Evolutionary conservation across 148 eudicot species (phyloP).

Genomic region (Oxyria digyna): DNA sequence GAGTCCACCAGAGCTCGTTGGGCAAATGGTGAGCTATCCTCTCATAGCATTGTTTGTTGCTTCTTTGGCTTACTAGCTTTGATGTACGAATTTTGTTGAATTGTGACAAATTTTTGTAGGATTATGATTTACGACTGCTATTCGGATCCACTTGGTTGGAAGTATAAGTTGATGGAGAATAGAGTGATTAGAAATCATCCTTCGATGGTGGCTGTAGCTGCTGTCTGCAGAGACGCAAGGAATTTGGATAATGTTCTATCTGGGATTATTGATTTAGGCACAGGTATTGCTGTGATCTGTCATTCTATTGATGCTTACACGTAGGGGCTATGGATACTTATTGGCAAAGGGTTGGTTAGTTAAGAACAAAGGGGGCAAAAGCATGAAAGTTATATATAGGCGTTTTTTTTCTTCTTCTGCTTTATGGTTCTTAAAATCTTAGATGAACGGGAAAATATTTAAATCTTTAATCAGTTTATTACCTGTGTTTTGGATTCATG

Average conservation of each 20-base stretch:
- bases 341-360: too few relatives aligned
- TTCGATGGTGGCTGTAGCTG: constrained; percentile 19
- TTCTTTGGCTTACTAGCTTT: neutral
- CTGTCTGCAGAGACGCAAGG: constrained; percentile 39
- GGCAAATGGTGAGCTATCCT: constrained; percentile 36
- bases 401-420: too few relatives aligned
- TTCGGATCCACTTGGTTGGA: constrained; percentile 87
- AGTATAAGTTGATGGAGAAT: constrained; percentile 40
- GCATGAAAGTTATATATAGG: too few relatives aligned
- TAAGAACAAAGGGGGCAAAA: neutral
- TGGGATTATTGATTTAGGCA: constrained; percentile 41
- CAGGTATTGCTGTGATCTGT: constrained; percentile 30
- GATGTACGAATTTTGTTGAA: neutral
- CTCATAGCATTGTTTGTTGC: neutral
- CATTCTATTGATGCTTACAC: neutral
- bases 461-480: neutral
- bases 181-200: constrained; percentile 24
- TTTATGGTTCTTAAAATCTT: too few relatives aligned
- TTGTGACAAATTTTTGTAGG: constrained; percentile 23
- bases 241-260: constrained; percentile 40
- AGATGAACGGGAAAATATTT: too few relatives aligned
- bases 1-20: constrained; percentile 23
- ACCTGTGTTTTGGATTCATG: neutral
- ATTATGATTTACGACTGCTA: constrained; percentile 64
- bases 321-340: too few relatives aligned